Evolutionary conservation across 108 stramenopile species (phyloP), one percentile per base, ranked within the genome.

Genomic region (Cyclotella choctawhatcheeana): DNA sequence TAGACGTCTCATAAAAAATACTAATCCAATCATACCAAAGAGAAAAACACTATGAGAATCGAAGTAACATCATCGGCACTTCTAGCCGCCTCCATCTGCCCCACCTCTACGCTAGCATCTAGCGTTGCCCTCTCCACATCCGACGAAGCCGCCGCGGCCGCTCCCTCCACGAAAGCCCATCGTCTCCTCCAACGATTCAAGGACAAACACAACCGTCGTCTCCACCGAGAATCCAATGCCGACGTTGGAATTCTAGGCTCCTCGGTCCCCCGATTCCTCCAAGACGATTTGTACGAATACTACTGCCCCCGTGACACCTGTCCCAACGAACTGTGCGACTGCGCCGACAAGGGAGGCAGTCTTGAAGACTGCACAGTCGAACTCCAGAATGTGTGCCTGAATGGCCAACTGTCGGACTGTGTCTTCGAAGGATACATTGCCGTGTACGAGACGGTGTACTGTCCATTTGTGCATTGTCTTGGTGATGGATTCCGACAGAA

Each of bases 271-370:
- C 75, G 69, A 48, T 67, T 78, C 70, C 43, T 78, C 43, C 56
- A 71, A 63, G 76, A 69, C 2, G 17, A 48, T n/a, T 22, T 34
- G 14, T 61, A 71, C 58, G 50, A 60, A 22, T 79, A 73, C 61
- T 79, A 72, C 71, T 79, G 78, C 27, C 78, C 78, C 29, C 66
- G 71, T 17, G 67, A 67, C 30, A 73, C 78, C 8, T 79, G 78
- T 48, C 78, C 78, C 67, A 21, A 40, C 5, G 71, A 72, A 55
- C 71, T 79, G 31, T 79, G 78, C 60, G 71, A 79, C 44, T 79
- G 78, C 60, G 78, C 78, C 60, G 71, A 79, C 29, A 5, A 27
- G 14, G 78, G 78, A 14, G 78, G 78, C 17, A 68, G 71, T 35
- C 66, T 79, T 44, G 78, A 79, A 45, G 71, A 68, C 10, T 79